A percentile compares a stretch with the other conserved stretches of the same genome.
These are phyloP conservation scores for Rosa rugosa DNA, from an alignment of 306 rosid genomes.

Conservation along the genomic window DNA sequence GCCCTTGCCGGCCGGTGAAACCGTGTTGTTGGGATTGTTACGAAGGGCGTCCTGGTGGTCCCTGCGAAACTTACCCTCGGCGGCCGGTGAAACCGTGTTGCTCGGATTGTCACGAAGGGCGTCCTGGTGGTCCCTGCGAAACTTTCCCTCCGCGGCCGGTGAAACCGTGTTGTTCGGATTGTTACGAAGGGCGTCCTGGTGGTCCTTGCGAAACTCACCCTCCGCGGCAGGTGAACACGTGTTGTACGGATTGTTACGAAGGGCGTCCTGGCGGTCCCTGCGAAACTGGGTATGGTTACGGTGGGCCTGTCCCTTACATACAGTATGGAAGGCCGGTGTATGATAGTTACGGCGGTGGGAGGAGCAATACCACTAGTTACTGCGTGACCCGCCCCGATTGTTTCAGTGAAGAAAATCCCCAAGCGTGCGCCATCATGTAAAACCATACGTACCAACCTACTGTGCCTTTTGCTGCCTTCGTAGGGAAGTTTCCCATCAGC, in stretches of 20 bases:
- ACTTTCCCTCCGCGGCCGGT: not conserved
- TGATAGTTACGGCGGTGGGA: too few species aligned
- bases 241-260: not conserved
- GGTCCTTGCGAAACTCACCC: conserved; percentile 13
- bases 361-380: too few species aligned
- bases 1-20: too few species aligned
- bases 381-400: too few species aligned
- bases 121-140: conserved; percentile 23
- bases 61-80: not conserved
- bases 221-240: too few species aligned
- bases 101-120: not conserved
- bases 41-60: not conserved
- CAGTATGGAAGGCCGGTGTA: too few species aligned
- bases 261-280: conserved; percentile 10
- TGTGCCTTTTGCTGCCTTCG: not conserved
- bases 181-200: conserved; percentile 13
- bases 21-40: too few species aligned
- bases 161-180: not conserved
- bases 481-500: not conserved
- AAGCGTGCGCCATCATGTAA: too few species aligned
- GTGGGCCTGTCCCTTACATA: too few species aligned
- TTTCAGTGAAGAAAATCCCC: too few species aligned
- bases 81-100: not conserved
- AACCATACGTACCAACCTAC: too few species aligned
- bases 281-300: too few species aligned